A percentile compares a stretch with the other conserved stretches of the same genome.
phyloP scores from a whole-genome alignment of 371 early-diverging fungal species.

The Mortierella sp. region DNA sequence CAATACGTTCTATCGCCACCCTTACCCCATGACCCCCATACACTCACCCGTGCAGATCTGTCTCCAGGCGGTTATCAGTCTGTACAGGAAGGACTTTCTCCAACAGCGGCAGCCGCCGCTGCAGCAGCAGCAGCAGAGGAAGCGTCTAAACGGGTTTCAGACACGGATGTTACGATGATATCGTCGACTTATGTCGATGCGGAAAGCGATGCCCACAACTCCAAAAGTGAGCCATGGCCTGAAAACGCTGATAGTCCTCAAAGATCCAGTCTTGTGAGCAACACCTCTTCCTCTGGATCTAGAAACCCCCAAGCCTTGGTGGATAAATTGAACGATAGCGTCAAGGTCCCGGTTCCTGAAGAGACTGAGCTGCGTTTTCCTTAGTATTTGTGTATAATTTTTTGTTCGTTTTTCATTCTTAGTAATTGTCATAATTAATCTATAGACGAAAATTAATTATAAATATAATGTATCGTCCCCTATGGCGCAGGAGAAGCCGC shows the following conservation, averaged over 20 bases:
- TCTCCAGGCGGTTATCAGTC: no score
- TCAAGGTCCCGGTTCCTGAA: conserved; percentile 7
- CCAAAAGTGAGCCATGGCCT: conserved; percentile 34
- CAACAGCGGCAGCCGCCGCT: neutral
- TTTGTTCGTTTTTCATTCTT: neutral
- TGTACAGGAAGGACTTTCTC: no score
- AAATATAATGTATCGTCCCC: neutral
- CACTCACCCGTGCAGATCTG: no score
- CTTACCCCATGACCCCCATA: no score
- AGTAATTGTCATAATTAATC: neutral
- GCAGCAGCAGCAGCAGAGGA: neutral
- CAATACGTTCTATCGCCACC: no score
- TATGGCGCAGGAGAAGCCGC: neutral
- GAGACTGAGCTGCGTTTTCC: no score
- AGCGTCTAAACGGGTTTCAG: neutral
- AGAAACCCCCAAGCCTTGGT: conserved; percentile 26
- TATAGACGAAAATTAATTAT: neutral
- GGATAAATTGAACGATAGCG: neutral
- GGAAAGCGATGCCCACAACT: conserved; percentile 8
- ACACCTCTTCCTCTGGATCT: neutral
- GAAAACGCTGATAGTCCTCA: no score
- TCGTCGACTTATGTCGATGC: neutral
- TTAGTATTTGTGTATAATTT: no score
- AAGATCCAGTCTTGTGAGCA: conserved; percentile 6
- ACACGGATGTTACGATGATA: neutral